Conservation (phyloP, 1,284 basidiomycete species). For the Phaffia rhodozyma region DNA sequence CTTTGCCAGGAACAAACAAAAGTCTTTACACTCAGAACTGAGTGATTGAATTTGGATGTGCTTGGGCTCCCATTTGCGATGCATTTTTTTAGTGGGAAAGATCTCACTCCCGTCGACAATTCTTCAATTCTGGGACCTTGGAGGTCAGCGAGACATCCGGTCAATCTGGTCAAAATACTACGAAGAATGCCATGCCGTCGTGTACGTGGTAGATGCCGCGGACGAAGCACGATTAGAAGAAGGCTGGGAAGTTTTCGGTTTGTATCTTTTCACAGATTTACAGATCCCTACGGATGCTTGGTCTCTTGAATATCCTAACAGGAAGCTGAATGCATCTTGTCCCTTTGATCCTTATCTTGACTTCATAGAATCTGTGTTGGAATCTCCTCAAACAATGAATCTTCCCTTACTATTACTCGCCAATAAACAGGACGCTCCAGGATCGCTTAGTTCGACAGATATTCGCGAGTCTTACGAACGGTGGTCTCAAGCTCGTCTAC, state of each 20-base stretch:
- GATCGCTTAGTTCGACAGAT: conserved; percentile 69
- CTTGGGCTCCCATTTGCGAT: not conserved
- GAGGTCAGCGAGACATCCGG: conserved; percentile 79
- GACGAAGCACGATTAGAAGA: conserved; percentile 74
- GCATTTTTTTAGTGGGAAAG: conserved; percentile 55
- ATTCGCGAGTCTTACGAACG: conserved; percentile 80
- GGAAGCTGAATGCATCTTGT: not conserved
- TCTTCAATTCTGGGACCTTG: conserved; percentile 87
- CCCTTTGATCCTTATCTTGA: not conserved
- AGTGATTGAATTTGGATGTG: not conserved
- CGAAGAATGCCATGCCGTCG: conserved; percentile 85
- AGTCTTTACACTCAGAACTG: not conserved
- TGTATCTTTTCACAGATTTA: conserved; percentile 25
- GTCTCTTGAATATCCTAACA: not conserved
- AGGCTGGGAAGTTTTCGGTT: conserved; percentile 90
- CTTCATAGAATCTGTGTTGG: conserved; percentile 60
- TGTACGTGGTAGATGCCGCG: conserved; percentile 78
- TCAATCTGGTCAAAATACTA: conserved; percentile 89
- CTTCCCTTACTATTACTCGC: conserved; percentile 77
- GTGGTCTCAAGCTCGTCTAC: conserved; percentile 44
- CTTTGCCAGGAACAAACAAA: not conserved
- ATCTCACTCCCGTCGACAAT: conserved; percentile 81
- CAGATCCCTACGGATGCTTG: not conserved
- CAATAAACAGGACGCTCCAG: conserved; percentile 78
- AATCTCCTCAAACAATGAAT: conserved; percentile 70